A percentile compares a stretch with the other conserved stretches of the same genome.
These are phyloP conservation scores for Dovyalis caffra DNA, from an alignment of 345 rosid species.

Conservation along the genomic window DNA sequence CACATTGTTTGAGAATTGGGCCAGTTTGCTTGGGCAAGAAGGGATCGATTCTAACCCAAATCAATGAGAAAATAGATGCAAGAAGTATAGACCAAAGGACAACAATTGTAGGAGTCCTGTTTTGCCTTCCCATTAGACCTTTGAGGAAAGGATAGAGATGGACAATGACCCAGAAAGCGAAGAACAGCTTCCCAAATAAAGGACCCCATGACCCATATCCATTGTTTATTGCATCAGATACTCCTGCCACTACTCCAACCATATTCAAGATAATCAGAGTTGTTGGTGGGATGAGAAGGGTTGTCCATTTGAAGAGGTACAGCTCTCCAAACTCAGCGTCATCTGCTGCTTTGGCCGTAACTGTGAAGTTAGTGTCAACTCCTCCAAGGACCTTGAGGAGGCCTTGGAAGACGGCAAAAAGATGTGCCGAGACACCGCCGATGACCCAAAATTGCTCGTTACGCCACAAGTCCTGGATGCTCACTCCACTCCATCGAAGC, in stretches of 20 bases:
- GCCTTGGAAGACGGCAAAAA: constrained; percentile 94
- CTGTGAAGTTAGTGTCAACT: constrained; percentile 93
- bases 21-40: constrained; percentile 90
- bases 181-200: constrained; percentile 85
- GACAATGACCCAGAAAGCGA: constrained; percentile 88
- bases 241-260: constrained; percentile 92
- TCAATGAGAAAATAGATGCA: constrained; percentile 84
- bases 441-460: constrained; percentile 99
- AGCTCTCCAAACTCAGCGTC: constrained; percentile 89
- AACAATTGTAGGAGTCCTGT: constrained; percentile 92
- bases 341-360: constrained; percentile 74
- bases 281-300: constrained; percentile 92
- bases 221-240: constrained; percentile 82
- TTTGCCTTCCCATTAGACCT: too few relatives aligned
- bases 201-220: constrained; percentile 96
- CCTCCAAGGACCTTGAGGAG: constrained; percentile 94
- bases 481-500: constrained; percentile 87
- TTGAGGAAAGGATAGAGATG: constrained; percentile 97
- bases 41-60: constrained; percentile 97
- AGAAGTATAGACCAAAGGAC: constrained; percentile 86
- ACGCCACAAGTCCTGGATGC: constrained; percentile 90
- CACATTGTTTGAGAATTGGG: constrained; percentile 86
- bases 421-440: constrained; percentile 95
- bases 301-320: constrained; percentile 96
- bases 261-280: constrained; percentile 87